Percentiles rank a stretch among this genome's conserved stretches.
Evolutionary conservation across 108 stramenopile species (phyloP).

Genomic region (Conticribra guillardii): DNA sequence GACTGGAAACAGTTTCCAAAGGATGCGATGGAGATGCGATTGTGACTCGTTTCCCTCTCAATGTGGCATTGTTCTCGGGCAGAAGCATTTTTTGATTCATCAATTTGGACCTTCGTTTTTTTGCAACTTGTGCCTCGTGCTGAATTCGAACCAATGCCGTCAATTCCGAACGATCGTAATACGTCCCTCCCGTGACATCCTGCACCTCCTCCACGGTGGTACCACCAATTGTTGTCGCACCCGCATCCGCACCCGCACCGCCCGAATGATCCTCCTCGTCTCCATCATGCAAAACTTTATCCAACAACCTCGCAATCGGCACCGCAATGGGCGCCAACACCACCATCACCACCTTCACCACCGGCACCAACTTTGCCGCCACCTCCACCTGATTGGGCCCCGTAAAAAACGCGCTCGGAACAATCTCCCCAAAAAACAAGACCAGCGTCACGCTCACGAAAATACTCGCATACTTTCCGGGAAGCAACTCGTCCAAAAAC

Average conservation of each 20-base stretch:
- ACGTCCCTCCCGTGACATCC: conserved; percentile 43
- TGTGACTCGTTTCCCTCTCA: not conserved
- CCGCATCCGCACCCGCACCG: conserved; percentile 19
- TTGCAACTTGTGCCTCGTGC: conserved; percentile 40
- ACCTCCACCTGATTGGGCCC: conserved; percentile 89
- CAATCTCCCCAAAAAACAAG: conserved; percentile 77
- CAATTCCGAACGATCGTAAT: conserved; percentile 43
- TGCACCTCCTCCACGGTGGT: conserved; percentile 31
- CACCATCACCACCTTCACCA: conserved; percentile 81
- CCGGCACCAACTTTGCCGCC: conserved; percentile 75
- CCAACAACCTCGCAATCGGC: conserved; percentile 89
- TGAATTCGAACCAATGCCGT: conserved; percentile 46
- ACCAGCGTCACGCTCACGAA: conserved; percentile 90
- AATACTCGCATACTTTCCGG: conserved; percentile 80
- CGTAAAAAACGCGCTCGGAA: conserved; percentile 78
- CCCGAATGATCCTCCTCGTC: conserved; percentile 51
- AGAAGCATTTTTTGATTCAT: conserved; percentile 8
- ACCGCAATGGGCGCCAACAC: conserved; percentile 83
- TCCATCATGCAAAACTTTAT: conserved; percentile 69
- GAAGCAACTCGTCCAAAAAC: conserved; percentile 91
- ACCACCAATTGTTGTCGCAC: conserved; percentile 13
- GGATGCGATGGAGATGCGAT: not conserved
- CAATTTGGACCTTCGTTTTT: conserved; percentile 16
- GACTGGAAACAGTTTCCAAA: not conserved
- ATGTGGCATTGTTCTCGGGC: not conserved